Evolutionary conservation across 2,329 filamentous ascomycete genomes (phyloP).

Genomic region (Stylonectria norvegica): DNA sequence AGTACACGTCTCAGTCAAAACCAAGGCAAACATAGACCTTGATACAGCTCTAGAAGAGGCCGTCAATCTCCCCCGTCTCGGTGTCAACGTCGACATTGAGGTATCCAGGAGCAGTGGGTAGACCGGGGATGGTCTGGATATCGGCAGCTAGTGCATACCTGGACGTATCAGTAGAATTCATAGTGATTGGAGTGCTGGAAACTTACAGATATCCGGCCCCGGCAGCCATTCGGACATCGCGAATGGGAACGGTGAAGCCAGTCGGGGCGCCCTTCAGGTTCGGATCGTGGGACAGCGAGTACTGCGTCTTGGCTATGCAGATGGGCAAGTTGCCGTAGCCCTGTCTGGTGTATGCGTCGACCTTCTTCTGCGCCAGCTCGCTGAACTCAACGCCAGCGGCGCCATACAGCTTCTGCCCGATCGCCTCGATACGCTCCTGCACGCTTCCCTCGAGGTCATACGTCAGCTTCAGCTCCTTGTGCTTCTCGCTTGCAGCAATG

Average conservation of each 20-base stretch:
- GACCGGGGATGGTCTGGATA: conserved; percentile 95
- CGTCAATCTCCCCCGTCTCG: conserved; percentile 81
- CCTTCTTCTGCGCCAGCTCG: conserved; percentile 91
- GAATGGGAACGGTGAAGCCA: conserved; percentile 90
- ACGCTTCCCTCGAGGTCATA: conserved; percentile 77
- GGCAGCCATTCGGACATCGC: conserved; percentile 89
- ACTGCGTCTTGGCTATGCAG: conserved; percentile 97
- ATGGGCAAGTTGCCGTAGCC: conserved; percentile 92
- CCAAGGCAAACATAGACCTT: conserved; percentile 5
- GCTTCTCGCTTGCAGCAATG: conserved; percentile 75
- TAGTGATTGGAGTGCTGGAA: not conserved
- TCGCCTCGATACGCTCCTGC: conserved; percentile 85
- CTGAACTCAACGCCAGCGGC: conserved; percentile 87
- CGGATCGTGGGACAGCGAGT: conserved; percentile 90
- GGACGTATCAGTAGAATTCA: conserved; percentile 32
- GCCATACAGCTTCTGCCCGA: conserved; percentile 92
- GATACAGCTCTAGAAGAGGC: conserved; percentile 70
- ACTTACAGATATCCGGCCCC: conserved; percentile 87
- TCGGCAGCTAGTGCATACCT: conserved; percentile 92
- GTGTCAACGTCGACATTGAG: conserved; percentile 84
- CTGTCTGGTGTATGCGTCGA: conserved; percentile 89
- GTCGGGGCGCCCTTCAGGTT: conserved; percentile 91
- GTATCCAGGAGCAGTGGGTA: conserved; percentile 93
- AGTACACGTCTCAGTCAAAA: conserved; percentile 9
- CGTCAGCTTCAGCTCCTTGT: conserved; percentile 82